These are phyloP conservation scores for Epichloe hybrida DNA, from an alignment of 2,329 filamentous ascomycete genomes.

Conservation along the genomic window DNA sequence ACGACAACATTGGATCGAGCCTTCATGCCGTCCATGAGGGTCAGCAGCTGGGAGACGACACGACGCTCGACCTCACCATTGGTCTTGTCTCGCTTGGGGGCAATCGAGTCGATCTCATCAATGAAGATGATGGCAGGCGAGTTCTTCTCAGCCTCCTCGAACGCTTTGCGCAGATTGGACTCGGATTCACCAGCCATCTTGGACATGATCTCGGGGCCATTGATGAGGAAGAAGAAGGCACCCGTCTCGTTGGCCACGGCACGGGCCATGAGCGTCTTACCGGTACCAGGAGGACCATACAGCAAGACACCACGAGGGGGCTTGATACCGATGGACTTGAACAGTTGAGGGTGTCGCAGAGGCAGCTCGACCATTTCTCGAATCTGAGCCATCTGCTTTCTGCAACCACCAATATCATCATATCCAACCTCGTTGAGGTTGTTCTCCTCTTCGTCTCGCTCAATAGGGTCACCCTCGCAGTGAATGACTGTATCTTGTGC, in stretches of 20 bases:
- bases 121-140: conserved; percentile 99
- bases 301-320: conserved; percentile 95
- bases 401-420: conserved; percentile 97
- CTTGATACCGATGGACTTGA: conserved; percentile 99
- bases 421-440: conserved; percentile 99
- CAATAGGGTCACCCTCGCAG: conserved; percentile 76
- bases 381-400: conserved; percentile 99
- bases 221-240: conserved; percentile 99
- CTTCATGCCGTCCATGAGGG: conserved; percentile 99
- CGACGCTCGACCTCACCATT: conserved; percentile 97
- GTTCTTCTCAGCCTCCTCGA: conserved; percentile 99
- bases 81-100: conserved; percentile 98
- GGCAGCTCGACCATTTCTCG: conserved; percentile 97
- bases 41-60: conserved; percentile 93
- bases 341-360: conserved; percentile 90
- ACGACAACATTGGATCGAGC: conserved; percentile 96
- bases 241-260: conserved; percentile 98
- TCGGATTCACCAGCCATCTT: conserved; percentile 99
- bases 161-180: conserved; percentile 96
- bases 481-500: conserved; percentile 98
- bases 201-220: conserved; percentile 98
- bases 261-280: conserved; percentile 98
- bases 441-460: conserved; percentile 97
- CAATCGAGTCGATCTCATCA: conserved; percentile 98
- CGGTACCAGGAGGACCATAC: conserved; percentile 91